Conservation (phyloP, 1,284 basidiomycete species). For the Microbotryum scabiosae region DNA sequence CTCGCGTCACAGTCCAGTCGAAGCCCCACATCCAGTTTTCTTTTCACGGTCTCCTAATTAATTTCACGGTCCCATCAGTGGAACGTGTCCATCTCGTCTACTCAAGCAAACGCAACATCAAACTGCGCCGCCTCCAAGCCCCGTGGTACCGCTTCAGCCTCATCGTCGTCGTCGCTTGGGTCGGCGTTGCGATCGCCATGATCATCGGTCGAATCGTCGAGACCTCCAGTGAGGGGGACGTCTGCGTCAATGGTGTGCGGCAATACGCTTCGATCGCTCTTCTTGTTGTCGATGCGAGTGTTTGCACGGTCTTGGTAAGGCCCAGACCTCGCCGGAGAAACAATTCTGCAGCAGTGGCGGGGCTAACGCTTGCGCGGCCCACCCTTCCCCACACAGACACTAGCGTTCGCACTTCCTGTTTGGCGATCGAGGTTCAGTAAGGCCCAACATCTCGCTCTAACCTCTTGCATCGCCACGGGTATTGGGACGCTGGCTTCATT, state of each 20-base stretch:
- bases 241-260: slow-evolving; percentile 47
- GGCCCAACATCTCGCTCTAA: slow-evolving; percentile 27
- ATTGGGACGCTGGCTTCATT: slow-evolving; percentile 45
- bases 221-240: slow-evolving; percentile 39
- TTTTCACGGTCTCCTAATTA: too few species aligned
- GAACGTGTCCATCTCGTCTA: slow-evolving; percentile 41
- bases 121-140: slow-evolving; percentile 30
- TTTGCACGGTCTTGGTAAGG: too few species aligned
- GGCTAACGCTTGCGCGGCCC: slow-evolving; percentile 15
- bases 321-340: too few species aligned
- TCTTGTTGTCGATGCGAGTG: slow-evolving; percentile 40
- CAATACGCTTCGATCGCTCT: slow-evolving; percentile 39
- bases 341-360: too few species aligned
- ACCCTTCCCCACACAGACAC: slow-evolving; percentile 46
- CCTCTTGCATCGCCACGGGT: slow-evolving; percentile 42
- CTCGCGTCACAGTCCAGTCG: too few species aligned
- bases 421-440: slow-evolving; percentile 41
- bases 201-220: slow-evolving; percentile 41
- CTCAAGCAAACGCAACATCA: background rate
- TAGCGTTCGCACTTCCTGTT: slow-evolving; percentile 48
- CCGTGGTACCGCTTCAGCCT: slow-evolving; percentile 42
- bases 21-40: too few species aligned
- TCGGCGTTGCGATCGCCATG: slow-evolving; percentile 38
- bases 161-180: slow-evolving; percentile 38
- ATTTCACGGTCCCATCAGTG: background rate